Percentiles rank a stretch among this genome's conserved stretches.
phyloP scores from a whole-genome alignment of 371 early-diverging fungal genomes.

The Funneliformis caledonium region DNA sequence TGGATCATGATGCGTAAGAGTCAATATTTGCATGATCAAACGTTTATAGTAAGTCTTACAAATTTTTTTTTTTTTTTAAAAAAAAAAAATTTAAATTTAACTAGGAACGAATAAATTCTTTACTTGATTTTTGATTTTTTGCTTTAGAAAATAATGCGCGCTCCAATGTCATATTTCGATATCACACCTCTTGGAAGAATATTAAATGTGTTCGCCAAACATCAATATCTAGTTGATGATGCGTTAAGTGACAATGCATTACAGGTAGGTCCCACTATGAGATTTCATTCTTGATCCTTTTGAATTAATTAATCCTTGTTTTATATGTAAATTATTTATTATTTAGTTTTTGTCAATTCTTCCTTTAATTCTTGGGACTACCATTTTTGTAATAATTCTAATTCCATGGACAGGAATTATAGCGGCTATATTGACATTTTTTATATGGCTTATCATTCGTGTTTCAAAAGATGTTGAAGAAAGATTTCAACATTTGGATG shows the following conservation, averaged over 20 bases:
- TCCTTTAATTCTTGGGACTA: slow-evolving; percentile 62
- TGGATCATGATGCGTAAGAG: slow-evolving; percentile 53
- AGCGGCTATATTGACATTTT: slow-evolving; percentile 48
- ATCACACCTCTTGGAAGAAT: slow-evolving; percentile 79
- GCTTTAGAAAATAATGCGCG: slow-evolving; percentile 52
- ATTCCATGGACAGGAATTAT: slow-evolving; percentile 64
- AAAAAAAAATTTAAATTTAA: slow-evolving; percentile 49
- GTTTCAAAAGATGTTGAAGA: slow-evolving; percentile 52
- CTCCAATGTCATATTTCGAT: slow-evolving; percentile 83
- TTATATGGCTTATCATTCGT: slow-evolving; percentile 48
- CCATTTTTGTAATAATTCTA: slow-evolving; percentile 58
- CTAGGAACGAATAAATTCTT: slow-evolving; percentile 19
- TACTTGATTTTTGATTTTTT: slow-evolving; percentile 17
- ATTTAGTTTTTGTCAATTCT: slow-evolving; percentile 53
- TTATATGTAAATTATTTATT: background rate
- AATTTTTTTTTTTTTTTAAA: slow-evolving; percentile 44
- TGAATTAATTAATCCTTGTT: background rate
- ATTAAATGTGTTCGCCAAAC: slow-evolving; percentile 73
- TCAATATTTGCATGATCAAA: slow-evolving; percentile 55
- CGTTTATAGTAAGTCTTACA: slow-evolving; percentile 46
- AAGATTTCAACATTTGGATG: slow-evolving; percentile 59
- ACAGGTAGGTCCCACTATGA: background rate
- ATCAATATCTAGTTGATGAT: slow-evolving; percentile 75
- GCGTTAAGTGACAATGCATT: slow-evolving; percentile 51
- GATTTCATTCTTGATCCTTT: background rate